Evolutionary conservation across 768 basidiomycete species (phyloP).

Genomic region (Fibroporia radiculosa): DNA sequence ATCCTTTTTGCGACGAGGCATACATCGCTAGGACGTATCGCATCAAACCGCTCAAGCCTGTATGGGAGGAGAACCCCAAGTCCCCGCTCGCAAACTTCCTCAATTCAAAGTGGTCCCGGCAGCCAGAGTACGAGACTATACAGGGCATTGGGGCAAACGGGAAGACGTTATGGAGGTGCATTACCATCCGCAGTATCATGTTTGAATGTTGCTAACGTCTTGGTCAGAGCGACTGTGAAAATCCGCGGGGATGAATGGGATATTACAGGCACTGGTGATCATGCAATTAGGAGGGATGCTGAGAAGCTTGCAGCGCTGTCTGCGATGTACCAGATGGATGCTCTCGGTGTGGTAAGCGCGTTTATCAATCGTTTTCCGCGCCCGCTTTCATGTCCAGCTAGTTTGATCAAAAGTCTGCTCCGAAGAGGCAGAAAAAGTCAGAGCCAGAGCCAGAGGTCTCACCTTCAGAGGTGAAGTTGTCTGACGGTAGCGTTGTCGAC

Average conservation of each 20-base stretch:
- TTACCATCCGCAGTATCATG: not conserved
- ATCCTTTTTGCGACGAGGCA: conserved; percentile 29
- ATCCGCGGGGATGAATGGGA: conserved; percentile 8
- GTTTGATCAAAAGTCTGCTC: not conserved
- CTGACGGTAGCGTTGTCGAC: conserved; percentile 54
- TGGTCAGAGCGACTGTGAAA: conserved; percentile 9
- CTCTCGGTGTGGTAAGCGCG: conserved; percentile 49
- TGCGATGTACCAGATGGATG: conserved; percentile 63
- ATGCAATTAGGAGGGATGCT: conserved; percentile 52
- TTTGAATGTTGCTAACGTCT: not conserved
- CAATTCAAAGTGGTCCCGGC: conserved; percentile 11
- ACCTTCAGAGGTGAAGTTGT: conserved; percentile 31
- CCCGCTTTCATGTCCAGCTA: not conserved
- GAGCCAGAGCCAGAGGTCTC: not conserved
- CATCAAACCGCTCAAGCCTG: conserved; percentile 21
- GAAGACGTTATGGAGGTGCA: conserved; percentile 38
- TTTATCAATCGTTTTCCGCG: not conserved
- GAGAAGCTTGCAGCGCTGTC: conserved; percentile 71
- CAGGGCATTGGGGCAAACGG: conserved; percentile 22
- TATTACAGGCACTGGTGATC: conserved; percentile 24
- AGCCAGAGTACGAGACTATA: conserved; percentile 21
- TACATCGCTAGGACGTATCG: conserved; percentile 24
- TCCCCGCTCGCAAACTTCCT: conserved; percentile 41
- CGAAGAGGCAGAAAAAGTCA: conserved; percentile 4
- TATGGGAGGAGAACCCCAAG: conserved; percentile 40